phyloP scores from a whole-genome alignment of 495 filamentous ascomycete genomes.

The Neurospora intermedia region DNA sequence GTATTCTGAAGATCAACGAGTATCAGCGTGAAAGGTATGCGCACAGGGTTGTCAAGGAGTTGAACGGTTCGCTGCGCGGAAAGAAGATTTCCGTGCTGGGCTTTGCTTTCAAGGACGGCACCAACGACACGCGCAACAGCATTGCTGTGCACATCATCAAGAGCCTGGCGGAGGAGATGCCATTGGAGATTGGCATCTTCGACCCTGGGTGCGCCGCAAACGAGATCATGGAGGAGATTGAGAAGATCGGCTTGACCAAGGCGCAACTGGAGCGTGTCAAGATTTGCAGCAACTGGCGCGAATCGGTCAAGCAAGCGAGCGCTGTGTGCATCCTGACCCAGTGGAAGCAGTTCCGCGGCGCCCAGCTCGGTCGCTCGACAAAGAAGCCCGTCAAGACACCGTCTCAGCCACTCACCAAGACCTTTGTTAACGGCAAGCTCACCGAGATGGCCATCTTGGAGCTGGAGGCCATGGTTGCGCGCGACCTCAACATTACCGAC shows the following conservation, averaged over 20 bases:
- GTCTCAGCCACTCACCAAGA: not conserved
- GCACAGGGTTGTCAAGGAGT: conserved; percentile 48
- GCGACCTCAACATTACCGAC: not conserved
- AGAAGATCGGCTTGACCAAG: conserved; percentile 21
- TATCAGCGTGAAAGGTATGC: conserved; percentile 61
- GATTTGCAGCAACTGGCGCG: conserved; percentile 30
- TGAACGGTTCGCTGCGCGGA: conserved; percentile 57
- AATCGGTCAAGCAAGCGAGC: conserved; percentile 32
- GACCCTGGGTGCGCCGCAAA: conserved; percentile 52
- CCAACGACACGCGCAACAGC: conserved; percentile 65
- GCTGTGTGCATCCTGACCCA: conserved; percentile 20
- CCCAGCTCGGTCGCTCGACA: not conserved
- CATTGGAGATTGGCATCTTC: conserved; percentile 58
- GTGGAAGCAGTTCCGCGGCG: conserved; percentile 24
- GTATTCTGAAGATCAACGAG: conserved; percentile 67
- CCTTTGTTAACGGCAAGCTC: conserved; percentile 1
- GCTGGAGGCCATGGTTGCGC: conserved; percentile 9
- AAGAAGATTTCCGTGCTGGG: conserved; percentile 70
- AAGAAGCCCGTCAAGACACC: not conserved
- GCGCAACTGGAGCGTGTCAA: conserved; percentile 28
- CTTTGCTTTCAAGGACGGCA: conserved; percentile 76
- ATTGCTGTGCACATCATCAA: conserved; percentile 59
- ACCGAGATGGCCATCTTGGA: conserved; percentile 15
- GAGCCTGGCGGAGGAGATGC: conserved; percentile 50
- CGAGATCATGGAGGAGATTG: conserved; percentile 32